A percentile compares a stretch with the other conserved stretches of the same genome.
Conservation (phyloP, 1,139 yeast species). For the Saccharomyces hybrid region DNA sequence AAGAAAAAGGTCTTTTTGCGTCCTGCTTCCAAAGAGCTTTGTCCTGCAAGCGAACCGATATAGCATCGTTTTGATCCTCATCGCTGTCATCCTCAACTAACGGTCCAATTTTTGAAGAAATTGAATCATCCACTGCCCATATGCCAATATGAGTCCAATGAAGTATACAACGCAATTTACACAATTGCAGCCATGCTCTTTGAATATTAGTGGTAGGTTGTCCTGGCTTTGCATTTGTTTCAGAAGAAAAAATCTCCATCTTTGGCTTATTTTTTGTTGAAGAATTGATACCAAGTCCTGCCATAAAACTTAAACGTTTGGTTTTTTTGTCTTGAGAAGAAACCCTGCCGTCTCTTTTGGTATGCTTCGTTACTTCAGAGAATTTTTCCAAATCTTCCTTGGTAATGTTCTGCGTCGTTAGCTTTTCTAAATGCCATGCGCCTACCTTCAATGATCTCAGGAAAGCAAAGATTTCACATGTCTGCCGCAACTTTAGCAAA, state of each 20-base stretch:
- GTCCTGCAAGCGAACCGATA: not conserved
- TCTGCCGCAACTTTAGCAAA: slow-evolving; percentile 65
- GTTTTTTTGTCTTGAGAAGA: slow-evolving; percentile 12
- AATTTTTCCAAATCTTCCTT: slow-evolving; percentile 13
- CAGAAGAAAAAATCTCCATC: slow-evolving; percentile 12
- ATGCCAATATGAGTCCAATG: slow-evolving; percentile 82
- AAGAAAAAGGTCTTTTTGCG: not conserved
- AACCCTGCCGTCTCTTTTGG: slow-evolving; percentile 1
- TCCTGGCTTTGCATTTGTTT: slow-evolving; percentile 13
- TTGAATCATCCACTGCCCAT: slow-evolving; percentile 34
- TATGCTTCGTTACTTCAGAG: slow-evolving; percentile 9
- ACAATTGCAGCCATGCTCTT: slow-evolving; percentile 52
- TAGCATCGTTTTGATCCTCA: not conserved
- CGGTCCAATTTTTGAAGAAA: slow-evolving; percentile 31
- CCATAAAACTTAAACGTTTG: slow-evolving; percentile 24
- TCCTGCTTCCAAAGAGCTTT: not conserved
- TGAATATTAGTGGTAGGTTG: slow-evolving; percentile 31
- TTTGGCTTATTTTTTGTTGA: slow-evolving; percentile 11
- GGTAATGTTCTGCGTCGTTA: slow-evolving; percentile 16
- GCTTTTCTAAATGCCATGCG: slow-evolving; percentile 43
- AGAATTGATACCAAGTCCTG: slow-evolving; percentile 15
- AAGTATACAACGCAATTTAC: slow-evolving; percentile 49
- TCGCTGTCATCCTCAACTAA: slow-evolving; percentile 11
- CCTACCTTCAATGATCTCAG: slow-evolving; percentile 53
- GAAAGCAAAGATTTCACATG: slow-evolving; percentile 71